A percentile compares a stretch with the other conserved stretches of the same genome.
Evolutionary conservation across 768 basidiomycete species (phyloP).

Genomic region (Tulasnella sp.): DNA sequence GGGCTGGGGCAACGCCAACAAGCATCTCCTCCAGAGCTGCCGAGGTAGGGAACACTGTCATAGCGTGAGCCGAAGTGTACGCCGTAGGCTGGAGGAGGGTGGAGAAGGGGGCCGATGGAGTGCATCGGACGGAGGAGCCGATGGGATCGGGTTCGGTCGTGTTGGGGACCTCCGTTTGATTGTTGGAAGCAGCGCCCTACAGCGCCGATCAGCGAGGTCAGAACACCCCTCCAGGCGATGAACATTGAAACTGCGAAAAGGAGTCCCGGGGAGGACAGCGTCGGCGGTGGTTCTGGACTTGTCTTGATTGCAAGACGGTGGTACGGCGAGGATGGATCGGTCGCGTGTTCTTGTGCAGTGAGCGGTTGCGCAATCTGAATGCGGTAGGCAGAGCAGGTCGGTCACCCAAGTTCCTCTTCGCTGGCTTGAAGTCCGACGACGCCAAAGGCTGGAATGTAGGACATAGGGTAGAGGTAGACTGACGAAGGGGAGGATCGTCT

Average conservation of each 20-base stretch:
- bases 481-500: no score
- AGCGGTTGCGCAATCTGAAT: no score
- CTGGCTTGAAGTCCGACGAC: no score
- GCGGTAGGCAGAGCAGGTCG: no score
- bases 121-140: neutral
- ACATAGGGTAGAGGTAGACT: no score
- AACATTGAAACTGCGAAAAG: neutral
- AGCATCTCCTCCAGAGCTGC: no score
- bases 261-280: neutral
- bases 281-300: neutral
- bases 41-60: no score
- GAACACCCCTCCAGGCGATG: neutral
- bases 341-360: no score
- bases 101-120: neutral
- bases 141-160: neutral
- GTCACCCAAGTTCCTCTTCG: no score
- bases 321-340: no score
- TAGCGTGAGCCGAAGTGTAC: neutral
- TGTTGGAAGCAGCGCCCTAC: neutral
- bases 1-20: no score
- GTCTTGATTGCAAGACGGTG: neutral
- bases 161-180: neutral
- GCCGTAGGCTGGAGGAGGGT: neutral
- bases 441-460: no score
- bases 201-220: neutral